phyloP scores from a whole-genome alignment of 1,284 basidiomycete species.

The Naganishia sp. region DNA sequence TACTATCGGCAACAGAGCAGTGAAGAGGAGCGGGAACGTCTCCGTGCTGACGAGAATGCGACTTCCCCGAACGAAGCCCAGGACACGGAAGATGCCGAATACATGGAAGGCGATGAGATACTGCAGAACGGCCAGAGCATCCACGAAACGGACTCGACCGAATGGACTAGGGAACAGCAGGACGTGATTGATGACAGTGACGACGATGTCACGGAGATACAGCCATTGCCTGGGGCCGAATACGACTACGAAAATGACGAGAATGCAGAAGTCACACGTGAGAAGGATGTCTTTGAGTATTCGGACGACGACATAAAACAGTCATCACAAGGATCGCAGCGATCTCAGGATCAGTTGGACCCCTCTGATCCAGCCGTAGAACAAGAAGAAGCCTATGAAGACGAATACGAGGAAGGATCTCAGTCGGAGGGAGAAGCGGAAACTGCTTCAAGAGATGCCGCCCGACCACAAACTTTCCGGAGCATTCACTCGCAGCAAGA shows the following conservation, averaged over 20 bases:
- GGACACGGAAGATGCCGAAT: background rate
- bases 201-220: slow-evolving; percentile 1
- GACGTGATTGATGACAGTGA: slow-evolving; percentile 10
- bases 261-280: no score
- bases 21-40: slow-evolving; percentile 5
- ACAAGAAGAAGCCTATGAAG: background rate
- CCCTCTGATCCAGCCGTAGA: background rate
- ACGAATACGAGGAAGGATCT: slow-evolving; percentile 16
- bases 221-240: no score
- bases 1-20: background rate
- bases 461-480: background rate
- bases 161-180: slow-evolving; percentile 5
- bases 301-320: background rate
- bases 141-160: background rate
- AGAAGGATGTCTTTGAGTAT: background rate
- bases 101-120: background rate
- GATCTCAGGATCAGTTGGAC: no score
- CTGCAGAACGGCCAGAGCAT: no score
- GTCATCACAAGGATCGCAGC: background rate
- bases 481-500: background rate
- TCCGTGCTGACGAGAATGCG: background rate
- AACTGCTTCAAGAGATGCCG: no score
- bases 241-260: no score
- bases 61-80: no score
- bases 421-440: background rate